Percentiles rank a stretch among this genome's conserved stretches.
phyloP scores from a whole-genome alignment of 306 rosid genomes.

The Trifolium subterraneum region DNA sequence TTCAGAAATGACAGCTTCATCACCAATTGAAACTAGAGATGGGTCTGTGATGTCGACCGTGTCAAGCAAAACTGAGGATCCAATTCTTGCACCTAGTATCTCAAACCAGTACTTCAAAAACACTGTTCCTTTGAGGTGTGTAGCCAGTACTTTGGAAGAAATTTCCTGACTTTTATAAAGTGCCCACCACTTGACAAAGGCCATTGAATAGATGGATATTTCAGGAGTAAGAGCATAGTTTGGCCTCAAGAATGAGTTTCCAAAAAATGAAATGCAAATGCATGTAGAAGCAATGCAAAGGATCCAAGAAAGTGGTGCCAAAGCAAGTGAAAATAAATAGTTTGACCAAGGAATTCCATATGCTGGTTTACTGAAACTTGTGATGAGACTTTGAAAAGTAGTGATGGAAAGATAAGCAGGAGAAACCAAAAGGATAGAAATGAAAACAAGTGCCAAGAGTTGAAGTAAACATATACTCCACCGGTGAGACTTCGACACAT shows the following conservation, averaged over 20 bases:
- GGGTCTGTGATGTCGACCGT: conserved; percentile 94
- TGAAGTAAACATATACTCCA: conserved; percentile 61
- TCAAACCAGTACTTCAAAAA: conserved; percentile 85
- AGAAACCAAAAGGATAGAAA: conserved; percentile 59
- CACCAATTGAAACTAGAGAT: conserved; percentile 83
- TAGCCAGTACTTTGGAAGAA: conserved; percentile 79
- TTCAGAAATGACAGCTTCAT: conserved; percentile 80
- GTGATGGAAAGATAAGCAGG: conserved; percentile 77
- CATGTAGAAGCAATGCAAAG: conserved; percentile 80
- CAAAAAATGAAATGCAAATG: conserved; percentile 69
- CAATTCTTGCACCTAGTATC: conserved; percentile 92
- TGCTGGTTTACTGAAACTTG: conserved; percentile 35
- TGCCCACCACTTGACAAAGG: conserved; percentile 97
- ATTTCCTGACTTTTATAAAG: conserved; percentile 78
- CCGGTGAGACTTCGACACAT: conserved; percentile 56
- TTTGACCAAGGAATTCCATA: conserved; percentile 50
- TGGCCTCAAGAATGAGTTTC: conserved; percentile 87
- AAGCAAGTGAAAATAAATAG: conserved; percentile 54
- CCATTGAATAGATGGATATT: conserved; percentile 72
- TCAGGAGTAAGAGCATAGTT: conserved; percentile 78
- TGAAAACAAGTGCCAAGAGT: conserved; percentile 61
- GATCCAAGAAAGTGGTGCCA: conserved; percentile 93
- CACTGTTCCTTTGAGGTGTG: conserved; percentile 84
- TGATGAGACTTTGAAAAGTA: conserved; percentile 53
- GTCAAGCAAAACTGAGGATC: conserved; percentile 82